phyloP scores from a whole-genome alignment of 2,329 filamentous ascomycete genomes.

The Aurifilum marmelostoma region DNA sequence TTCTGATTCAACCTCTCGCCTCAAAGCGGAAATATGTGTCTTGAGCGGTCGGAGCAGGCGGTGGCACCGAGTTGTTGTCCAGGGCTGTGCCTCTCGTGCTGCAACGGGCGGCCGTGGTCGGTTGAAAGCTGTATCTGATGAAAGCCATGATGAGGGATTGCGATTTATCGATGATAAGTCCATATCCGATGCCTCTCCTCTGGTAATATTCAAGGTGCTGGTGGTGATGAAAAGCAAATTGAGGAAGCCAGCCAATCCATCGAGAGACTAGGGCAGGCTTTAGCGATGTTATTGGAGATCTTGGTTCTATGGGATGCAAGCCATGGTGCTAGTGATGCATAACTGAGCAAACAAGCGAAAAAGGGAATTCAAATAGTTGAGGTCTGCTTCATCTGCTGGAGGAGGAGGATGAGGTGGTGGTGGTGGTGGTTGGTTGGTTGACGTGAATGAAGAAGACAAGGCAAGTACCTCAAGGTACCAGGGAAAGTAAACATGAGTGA shows the following conservation, averaged over 20 bases:
- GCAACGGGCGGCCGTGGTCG: conserved; percentile 1
- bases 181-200: conserved; percentile 10
- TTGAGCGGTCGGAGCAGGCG: conserved; percentile 52
- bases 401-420: background rate
- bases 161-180: conserved; percentile 14
- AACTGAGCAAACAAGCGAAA: background rate
- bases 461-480: no score
- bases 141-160: conserved; percentile 5
- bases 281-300: background rate
- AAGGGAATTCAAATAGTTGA: background rate
- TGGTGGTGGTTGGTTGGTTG: background rate
- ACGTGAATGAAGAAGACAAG: no score
- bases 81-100: conserved; percentile 37
- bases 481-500: conserved; percentile 1
- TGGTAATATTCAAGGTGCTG: background rate
- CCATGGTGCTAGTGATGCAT: background rate
- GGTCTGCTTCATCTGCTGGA: no score
- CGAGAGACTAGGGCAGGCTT: background rate
- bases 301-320: background rate
- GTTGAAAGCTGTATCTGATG: background rate
- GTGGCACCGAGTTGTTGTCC: conserved; percentile 53
- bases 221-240: background rate
- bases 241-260: background rate
- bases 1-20: conserved; percentile 38
- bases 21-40: conserved; percentile 45